phyloP scores from a whole-genome alignment of 148 eudicot genomes.

The Hydrangea macrophylla region DNA sequence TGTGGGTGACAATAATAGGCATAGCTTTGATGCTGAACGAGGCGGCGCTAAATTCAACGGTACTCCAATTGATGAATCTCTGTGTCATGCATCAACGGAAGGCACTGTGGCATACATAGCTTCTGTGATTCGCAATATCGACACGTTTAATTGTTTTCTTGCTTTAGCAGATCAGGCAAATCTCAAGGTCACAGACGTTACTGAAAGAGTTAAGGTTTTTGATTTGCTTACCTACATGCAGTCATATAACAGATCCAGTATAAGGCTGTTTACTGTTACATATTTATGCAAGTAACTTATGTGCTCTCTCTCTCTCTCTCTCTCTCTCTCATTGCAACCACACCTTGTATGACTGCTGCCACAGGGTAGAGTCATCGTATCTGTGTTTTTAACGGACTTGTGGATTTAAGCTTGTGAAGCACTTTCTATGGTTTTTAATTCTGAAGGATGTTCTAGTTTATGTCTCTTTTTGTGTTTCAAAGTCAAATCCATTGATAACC shows the following conservation, averaged over 20 bases:
- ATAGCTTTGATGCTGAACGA: conserved; percentile 4
- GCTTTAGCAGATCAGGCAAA: conserved; percentile 40
- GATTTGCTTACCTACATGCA: conserved; percentile 70
- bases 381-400: too few relatives aligned
- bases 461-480: too few relatives aligned
- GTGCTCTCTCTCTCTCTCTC: background rate
- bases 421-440: too few relatives aligned
- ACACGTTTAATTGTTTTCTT: conserved; percentile 60
- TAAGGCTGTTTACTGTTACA: conserved; percentile 51
- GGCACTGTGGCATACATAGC: conserved; percentile 75
- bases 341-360: too few relatives aligned
- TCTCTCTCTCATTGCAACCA: too few relatives aligned
- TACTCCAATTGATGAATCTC: conserved; percentile 12
- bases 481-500: too few relatives aligned
- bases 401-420: too few relatives aligned
- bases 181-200: conserved; percentile 55
- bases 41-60: conserved; percentile 7
- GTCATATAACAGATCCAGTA: conserved; percentile 53
- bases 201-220: conserved; percentile 33
- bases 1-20: background rate
- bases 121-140: conserved; percentile 69
- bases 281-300: conserved; percentile 11
- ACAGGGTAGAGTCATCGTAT: too few relatives aligned
- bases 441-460: too few relatives aligned
- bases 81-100: conserved; percentile 18